A percentile compares a stretch with the other conserved stretches of the same genome.
Conservation (phyloP, 495 filamentous ascomycete genomes). For the Penicillium chermesinum region DNA sequence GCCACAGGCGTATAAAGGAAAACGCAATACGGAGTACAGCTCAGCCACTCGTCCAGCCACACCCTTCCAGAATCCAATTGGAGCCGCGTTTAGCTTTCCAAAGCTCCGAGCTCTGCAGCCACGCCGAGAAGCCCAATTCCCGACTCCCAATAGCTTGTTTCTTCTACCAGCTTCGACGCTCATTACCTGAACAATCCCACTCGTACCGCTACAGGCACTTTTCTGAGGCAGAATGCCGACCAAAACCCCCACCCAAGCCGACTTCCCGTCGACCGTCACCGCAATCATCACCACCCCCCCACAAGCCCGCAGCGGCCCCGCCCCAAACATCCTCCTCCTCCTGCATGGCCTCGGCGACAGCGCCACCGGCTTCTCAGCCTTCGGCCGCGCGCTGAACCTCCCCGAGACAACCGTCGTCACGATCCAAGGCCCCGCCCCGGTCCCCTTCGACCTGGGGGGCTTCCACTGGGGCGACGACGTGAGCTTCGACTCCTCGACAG, state of each 20-base stretch:
- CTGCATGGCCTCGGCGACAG: constrained; percentile 89
- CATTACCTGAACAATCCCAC: no score
- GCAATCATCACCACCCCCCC: constrained; percentile 43
- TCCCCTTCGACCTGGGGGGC: constrained; percentile 70
- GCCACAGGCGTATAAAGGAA: no score
- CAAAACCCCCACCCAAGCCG: constrained; percentile 33
- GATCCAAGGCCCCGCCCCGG: constrained; percentile 63
- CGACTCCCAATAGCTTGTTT: no score
- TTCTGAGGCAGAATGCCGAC: constrained; percentile 24
- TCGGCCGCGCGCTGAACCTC: constrained; percentile 68
- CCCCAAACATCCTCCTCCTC: constrained; percentile 75
- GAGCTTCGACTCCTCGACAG: constrained; percentile 54
- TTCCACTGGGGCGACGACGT: constrained; percentile 96
- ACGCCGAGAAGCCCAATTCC: no score
- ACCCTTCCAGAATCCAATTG: no score
- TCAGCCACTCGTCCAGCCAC: no score
- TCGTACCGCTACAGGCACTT: not conserved
- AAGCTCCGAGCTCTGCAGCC: no score
- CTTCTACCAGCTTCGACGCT: no score
- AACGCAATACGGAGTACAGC: no score
- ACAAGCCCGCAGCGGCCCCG: constrained; percentile 18
- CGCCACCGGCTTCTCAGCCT: constrained; percentile 59
- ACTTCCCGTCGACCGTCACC: constrained; percentile 48
- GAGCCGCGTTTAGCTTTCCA: no score
- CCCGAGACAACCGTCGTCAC: constrained; percentile 76